phyloP scores from a whole-genome alignment of 225 moss, liverwort and hornwort species.

The Takakia lepidozioides region DNA sequence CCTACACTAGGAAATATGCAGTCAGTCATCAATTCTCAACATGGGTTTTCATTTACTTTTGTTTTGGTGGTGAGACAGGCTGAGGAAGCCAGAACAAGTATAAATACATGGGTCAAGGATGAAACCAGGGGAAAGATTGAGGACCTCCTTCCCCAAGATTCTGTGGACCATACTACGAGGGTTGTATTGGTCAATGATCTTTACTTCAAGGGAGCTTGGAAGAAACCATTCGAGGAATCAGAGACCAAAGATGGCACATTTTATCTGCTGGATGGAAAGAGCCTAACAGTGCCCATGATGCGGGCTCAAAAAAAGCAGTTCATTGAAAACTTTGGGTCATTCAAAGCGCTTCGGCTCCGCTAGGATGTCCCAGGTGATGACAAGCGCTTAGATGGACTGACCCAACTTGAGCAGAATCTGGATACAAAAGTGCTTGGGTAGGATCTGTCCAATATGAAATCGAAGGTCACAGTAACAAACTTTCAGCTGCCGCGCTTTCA shows the following conservation, averaged over 20 bases:
- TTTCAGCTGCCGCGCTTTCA: conserved; percentile 52
- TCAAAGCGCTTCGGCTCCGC: conserved; percentile 35
- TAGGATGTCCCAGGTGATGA: conserved; percentile 35
- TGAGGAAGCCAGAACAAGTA: conserved; percentile 27
- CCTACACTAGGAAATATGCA: too few relatives aligned
- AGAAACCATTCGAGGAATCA: conserved; percentile 16
- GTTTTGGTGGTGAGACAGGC: conserved; percentile 24
- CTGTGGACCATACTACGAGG: conserved; percentile 18
- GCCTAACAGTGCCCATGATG: conserved; percentile 42
- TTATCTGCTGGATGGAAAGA: conserved; percentile 33
- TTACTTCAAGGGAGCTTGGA: conserved; percentile 64
- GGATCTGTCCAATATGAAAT: conserved; percentile 21
- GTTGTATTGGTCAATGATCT: conserved; percentile 58
- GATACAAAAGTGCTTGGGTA: conserved; percentile 20
- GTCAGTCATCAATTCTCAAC: too few relatives aligned
- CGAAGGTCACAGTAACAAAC: conserved; percentile 11
- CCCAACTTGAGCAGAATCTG: conserved; percentile 36
- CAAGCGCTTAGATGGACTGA: conserved; percentile 22
- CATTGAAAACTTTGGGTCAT: conserved; percentile 20
- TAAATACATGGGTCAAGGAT: conserved; percentile 45
- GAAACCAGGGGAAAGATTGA: conserved; percentile 47
- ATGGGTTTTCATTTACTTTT: neutral
- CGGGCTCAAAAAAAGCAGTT: conserved; percentile 15
- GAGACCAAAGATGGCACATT: conserved; percentile 28
- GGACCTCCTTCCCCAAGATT: conserved; percentile 32